phyloP scores from a whole-genome alignment of 192 early-diverging fungal genomes.

The Pilaira anomala region DNA sequence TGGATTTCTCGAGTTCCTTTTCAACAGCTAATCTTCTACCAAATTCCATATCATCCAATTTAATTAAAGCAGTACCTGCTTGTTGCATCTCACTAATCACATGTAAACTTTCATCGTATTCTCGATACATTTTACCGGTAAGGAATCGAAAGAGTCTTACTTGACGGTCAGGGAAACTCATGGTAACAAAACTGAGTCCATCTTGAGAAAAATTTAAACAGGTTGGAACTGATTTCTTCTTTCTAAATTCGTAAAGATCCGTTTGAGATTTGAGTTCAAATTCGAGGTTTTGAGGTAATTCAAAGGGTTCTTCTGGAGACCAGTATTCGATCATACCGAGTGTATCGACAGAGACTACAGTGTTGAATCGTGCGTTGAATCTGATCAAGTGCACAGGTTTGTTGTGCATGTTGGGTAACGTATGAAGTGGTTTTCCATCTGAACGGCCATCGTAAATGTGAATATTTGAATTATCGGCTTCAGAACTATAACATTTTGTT shows the following conservation, averaged over 20 bases:
- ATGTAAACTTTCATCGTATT: constrained; percentile 87
- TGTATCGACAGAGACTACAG: constrained; percentile 79
- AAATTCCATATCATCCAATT: constrained; percentile 98
- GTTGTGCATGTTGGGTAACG: constrained; percentile 63
- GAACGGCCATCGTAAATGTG: constrained; percentile 83
- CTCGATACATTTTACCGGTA: constrained; percentile 83
- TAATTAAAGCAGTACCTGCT: constrained; percentile 69
- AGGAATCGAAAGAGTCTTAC: constrained; percentile 81
- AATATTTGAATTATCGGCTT: constrained; percentile 64
- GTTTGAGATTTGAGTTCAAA: constrained; percentile 93
- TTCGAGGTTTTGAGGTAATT: constrained; percentile 56
- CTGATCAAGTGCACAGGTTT: constrained; percentile 64
- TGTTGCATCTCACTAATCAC: constrained; percentile 87
- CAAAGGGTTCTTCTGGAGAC: constrained; percentile 65
- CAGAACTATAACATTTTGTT: constrained; percentile 60
- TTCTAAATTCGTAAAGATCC: constrained; percentile 95
- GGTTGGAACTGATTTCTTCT: constrained; percentile 76
- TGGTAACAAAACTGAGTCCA: constrained; percentile 81
- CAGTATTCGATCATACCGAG: constrained; percentile 96
- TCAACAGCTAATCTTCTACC: constrained; percentile 88
- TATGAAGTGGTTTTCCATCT: constrained; percentile 58
- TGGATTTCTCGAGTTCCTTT: constrained; percentile 76
- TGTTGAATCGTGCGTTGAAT: constrained; percentile 73
- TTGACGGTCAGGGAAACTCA: constrained; percentile 76
- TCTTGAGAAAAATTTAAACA: constrained; percentile 82